Evolutionary conservation across 495 filamentous ascomycete species (phyloP).

Genomic region (Podospora conica): DNA sequence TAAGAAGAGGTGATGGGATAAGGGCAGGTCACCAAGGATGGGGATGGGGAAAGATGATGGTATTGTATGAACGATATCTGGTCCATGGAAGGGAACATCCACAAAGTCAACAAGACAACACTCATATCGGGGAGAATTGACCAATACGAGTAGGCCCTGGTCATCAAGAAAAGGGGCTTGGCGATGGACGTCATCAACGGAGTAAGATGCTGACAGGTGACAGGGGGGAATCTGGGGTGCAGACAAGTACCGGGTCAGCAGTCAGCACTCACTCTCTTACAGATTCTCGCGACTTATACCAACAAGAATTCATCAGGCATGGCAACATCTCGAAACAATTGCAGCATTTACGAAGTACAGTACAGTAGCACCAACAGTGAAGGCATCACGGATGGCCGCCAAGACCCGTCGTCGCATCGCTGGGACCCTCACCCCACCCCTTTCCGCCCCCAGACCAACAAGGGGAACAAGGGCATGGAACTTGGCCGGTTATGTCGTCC

Average conservation of each 20-base stretch:
- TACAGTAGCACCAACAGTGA: too few species aligned
- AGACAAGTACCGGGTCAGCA: not conserved
- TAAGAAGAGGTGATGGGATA: not conserved
- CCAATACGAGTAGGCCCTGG: not conserved
- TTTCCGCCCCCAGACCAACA: not conserved
- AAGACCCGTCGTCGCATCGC: not conserved
- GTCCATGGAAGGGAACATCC: too few species aligned
- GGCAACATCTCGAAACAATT: not conserved
- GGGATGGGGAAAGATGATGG: too few species aligned
- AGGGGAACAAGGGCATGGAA: not conserved
- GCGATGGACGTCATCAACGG: not conserved
- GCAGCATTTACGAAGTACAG: not conserved
- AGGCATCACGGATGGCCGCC: not conserved
- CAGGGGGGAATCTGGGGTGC: not conserved
- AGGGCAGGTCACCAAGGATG: not conserved
- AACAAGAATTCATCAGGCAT: not conserved
- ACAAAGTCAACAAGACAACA: not conserved
- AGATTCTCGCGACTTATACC: not conserved
- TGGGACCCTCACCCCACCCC: not conserved
- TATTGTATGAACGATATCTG: too few species aligned
- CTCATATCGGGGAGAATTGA: not conserved
- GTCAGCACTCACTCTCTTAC: not conserved
- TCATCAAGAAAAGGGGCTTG: not conserved
- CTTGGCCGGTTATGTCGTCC: not conserved
- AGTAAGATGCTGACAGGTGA: too few species aligned